Base-by-base conservation (phyloP, 164 flowering plant species). In the Houttuynia cordata region DNA sequence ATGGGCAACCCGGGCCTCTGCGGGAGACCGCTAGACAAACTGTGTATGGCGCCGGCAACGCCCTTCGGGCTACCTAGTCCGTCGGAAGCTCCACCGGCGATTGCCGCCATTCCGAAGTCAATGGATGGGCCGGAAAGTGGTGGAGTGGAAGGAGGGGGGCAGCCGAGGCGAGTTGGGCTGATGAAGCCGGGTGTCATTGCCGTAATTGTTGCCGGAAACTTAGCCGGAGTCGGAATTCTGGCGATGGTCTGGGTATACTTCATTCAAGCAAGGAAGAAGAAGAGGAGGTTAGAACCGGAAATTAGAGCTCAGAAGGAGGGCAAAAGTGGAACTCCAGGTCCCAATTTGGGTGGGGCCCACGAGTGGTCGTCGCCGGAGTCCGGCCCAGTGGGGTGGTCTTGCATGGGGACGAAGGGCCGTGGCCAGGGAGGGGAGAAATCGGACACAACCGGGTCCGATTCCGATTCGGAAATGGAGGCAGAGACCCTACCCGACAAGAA, bases 21-120 rank as follows among this genome's bases (percentile, higher is more conserved):
- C 41, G 99, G 99, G 17, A 86, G 78, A 53, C 91, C 91, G 7
- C 59, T 90, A 51, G 78, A 79, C 69, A 79, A 66, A n/a, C 75
- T 74, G 4, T 88, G 97, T 66, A 19, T 79, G 0, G 69, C 82
- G 22, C 84, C 89, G 58, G 80, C 91, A 0, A 67, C 82, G 0
- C 73, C 70, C 6, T 75, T 96, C 0, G 68, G 62, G 23, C 78
- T 82, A 17, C 85, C 91, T 0, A 81, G 84, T 39, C 62, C 57
- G 1, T 60, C 91, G 4, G 45, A 57, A 14, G 61, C 70, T 39
- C 70, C 70, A 18, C 70, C 70, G 6, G 70, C 70, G 34, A 56
- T 61, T 17, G 70, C 70, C 7, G 65, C 65, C 14, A 61, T 67
- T 3, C 70, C 70, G 8, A 49, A 50, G 63, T 13, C 67, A 5